phyloP scores from a whole-genome alignment of 2,329 filamentous ascomycete genomes.

The Orbilia brochopaga region DNA sequence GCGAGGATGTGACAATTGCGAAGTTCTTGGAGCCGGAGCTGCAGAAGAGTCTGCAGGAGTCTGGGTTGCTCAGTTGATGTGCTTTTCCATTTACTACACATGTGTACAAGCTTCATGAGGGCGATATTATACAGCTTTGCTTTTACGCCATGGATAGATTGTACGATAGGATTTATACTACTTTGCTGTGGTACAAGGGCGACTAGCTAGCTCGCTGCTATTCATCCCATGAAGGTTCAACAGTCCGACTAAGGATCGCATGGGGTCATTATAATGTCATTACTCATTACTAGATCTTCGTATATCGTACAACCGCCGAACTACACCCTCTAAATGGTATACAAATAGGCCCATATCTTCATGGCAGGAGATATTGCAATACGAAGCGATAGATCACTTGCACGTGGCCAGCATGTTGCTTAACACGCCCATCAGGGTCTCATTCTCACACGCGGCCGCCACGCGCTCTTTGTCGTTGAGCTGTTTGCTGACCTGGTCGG shows the following conservation, averaged over 20 bases:
- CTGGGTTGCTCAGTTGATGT: constrained; percentile 35
- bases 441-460: constrained; percentile 91
- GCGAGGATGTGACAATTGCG: constrained; percentile 67
- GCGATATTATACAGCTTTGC: background rate
- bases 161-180: constrained; percentile 35
- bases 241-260: too few species aligned
- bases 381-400: constrained; percentile 62
- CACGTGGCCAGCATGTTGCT: constrained; percentile 94
- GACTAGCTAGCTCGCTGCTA: background rate
- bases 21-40: constrained; percentile 97
- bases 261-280: too few species aligned
- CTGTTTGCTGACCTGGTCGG: constrained; percentile 96
- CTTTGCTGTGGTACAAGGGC: background rate
- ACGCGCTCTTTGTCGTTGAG: constrained; percentile 95
- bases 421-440: constrained; percentile 82
- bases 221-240: too few species aligned
- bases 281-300: background rate
- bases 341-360: background rate
- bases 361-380: too few species aligned
- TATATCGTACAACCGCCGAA: background rate
- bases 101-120: background rate
- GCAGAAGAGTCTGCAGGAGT: constrained; percentile 61
- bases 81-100: background rate
- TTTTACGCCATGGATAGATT: constrained; percentile 17
- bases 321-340: background rate